Percentiles rank a stretch among this genome's conserved stretches.
phyloP scores from a whole-genome alignment of 108 stramenopile species.

The Thalassiosira profunda region DNA sequence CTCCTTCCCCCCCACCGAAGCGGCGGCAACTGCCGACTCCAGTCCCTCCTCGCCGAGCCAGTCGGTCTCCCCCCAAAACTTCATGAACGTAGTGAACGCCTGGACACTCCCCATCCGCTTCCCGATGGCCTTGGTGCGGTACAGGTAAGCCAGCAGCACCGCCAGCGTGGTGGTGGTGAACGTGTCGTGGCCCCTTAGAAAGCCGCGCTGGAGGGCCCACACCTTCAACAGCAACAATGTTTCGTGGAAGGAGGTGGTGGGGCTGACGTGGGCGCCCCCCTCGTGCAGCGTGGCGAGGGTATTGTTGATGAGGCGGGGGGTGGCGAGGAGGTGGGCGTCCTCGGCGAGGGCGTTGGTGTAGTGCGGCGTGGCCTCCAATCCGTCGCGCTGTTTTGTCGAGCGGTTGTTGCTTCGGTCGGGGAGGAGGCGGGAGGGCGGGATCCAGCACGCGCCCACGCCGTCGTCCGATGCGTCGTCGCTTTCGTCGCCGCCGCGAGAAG shows the following conservation, averaged over 20 bases:
- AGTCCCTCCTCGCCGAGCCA: constrained; percentile 69
- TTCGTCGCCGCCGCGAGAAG: background rate
- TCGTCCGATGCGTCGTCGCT: constrained; percentile 12
- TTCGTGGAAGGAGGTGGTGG: constrained; percentile 51
- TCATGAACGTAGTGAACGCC: constrained; percentile 77
- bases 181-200: constrained; percentile 80
- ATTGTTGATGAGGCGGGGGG: constrained; percentile 38
- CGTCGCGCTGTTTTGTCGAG: background rate
- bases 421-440: constrained; percentile 74
- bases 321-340: constrained; percentile 54
- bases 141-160: constrained; percentile 64
- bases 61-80: constrained; percentile 71
- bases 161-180: constrained; percentile 66
- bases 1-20: background rate
- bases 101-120: constrained; percentile 77
- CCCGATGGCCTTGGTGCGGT: constrained; percentile 68
- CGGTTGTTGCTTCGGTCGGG: constrained; percentile 83
- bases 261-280: background rate
- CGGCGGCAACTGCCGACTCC: background rate
- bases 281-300: constrained; percentile 17
- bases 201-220: constrained; percentile 86
- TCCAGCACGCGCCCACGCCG: constrained; percentile 54
- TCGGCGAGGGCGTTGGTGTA: constrained; percentile 76
- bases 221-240: constrained; percentile 75
- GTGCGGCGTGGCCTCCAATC: constrained; percentile 33